phyloP scores from a whole-genome alignment of 2,329 filamentous ascomycete genomes.

The Pseudocercospora vitis region DNA sequence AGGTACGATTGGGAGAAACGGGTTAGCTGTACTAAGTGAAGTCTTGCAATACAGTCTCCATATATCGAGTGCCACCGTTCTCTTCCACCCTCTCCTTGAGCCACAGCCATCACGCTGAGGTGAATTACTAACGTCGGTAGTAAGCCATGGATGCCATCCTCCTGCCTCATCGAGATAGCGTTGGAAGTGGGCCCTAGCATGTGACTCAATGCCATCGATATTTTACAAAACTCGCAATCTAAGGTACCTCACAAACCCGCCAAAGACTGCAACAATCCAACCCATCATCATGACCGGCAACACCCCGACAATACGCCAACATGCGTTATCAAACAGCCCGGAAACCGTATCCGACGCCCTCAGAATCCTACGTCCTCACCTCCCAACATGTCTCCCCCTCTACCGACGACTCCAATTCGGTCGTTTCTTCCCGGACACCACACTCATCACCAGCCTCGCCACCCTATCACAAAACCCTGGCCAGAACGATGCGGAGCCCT shows the following conservation, averaged over 20 bases:
- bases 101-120: not conserved
- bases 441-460: constrained; percentile 44
- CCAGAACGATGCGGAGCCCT: constrained; percentile 16
- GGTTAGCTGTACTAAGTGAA: constrained; percentile 7
- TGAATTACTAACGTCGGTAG: too few species aligned
- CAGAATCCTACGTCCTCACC: constrained; percentile 50
- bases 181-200: not conserved
- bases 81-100: not conserved
- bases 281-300: not conserved
- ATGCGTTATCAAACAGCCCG: constrained; percentile 3
- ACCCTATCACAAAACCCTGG: constrained; percentile 10
- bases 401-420: constrained; percentile 64
- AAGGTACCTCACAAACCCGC: too few species aligned
- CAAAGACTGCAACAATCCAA: too few species aligned
- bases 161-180: not conserved
- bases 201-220: constrained; percentile 4
- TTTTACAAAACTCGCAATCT: not conserved
- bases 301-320: too few species aligned
- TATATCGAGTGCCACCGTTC: too few species aligned
- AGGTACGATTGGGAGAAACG: constrained; percentile 1
- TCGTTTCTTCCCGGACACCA: constrained; percentile 43
- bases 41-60: too few species aligned
- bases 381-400: constrained; percentile 62
- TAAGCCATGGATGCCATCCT: not conserved
- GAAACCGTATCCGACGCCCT: constrained; percentile 40